Percentiles rank a stretch among this genome's conserved stretches.
Evolutionary conservation across 805 yeast genomes (phyloP).

Genomic region (Candida namnaoensis): DNA sequence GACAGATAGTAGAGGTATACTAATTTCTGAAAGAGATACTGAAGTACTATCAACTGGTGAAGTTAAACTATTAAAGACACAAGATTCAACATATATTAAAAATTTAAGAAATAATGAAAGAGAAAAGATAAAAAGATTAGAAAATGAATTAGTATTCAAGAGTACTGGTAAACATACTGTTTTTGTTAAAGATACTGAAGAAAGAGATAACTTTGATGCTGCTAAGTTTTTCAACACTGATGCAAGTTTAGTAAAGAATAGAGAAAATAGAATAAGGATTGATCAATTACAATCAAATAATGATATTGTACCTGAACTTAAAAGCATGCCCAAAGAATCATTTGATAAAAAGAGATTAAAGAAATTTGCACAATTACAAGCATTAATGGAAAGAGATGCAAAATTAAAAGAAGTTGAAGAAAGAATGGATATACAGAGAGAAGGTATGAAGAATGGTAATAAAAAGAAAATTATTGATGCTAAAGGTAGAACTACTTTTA

Average conservation of each 20-base stretch:
- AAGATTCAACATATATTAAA: slow-evolving; percentile 80
- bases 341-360: slow-evolving; percentile 48
- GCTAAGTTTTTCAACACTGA: slow-evolving; percentile 67
- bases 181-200: slow-evolving; percentile 61
- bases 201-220: slow-evolving; percentile 51
- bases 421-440: slow-evolving; percentile 70
- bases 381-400: slow-evolving; percentile 59
- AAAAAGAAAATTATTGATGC: slow-evolving; percentile 65
- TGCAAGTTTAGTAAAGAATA: slow-evolving; percentile 44
- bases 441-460: slow-evolving; percentile 84
- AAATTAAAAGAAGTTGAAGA: slow-evolving; percentile 62
- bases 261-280: slow-evolving; percentile 63
- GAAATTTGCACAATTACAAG: slow-evolving; percentile 50
- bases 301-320: slow-evolving; percentile 16
- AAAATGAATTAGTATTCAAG: slow-evolving; percentile 36
- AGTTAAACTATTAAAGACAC: slow-evolving; percentile 77
- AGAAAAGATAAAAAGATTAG: slow-evolving; percentile 47
- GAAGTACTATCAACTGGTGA: slow-evolving; percentile 63
- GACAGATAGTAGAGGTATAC: slow-evolving; percentile 64
- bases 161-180: slow-evolving; percentile 76
- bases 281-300: slow-evolving; percentile 45
- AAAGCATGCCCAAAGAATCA: slow-evolving; percentile 26
- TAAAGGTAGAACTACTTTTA: slow-evolving; percentile 63
- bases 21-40: slow-evolving; percentile 56
- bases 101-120: slow-evolving; percentile 67